Evolutionary conservation across 148 eudicot species (phyloP), one percentile per base, ranked within the genome.

Genomic region (Vaccinium darrowii): DNA sequence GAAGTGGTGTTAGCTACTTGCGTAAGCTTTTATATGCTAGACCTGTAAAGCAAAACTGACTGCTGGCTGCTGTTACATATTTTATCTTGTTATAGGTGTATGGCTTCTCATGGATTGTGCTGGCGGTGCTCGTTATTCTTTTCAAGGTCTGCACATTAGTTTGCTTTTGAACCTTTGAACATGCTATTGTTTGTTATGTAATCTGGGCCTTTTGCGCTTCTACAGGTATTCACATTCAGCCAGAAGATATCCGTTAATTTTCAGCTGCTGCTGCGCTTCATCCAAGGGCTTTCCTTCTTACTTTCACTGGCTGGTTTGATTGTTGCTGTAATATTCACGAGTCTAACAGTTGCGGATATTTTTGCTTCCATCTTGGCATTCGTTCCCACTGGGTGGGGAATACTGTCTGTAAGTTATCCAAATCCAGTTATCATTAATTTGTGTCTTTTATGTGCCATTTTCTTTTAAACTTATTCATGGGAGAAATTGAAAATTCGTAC

Each of bases 161-260:
- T 80, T 51, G 54, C 54, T 60, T 80, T n/a, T 25, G 49, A 52
- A 23, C 51, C 56, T 57, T 51, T 8, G 39, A 80, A 53, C 13
- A 53, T 54, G 69, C 60, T 76, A 16, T n/a, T 47, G 25, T 43
- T 76, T 71, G 23, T 77, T 21, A 30, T 78, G 54, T 77, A 78
- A 69, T 30, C 69, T 82, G 85, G n/a, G 21, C 51, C 12, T 58
- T 84, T 77, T 51, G 11, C 14, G 49, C 39, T 56, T 60, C 81
- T 86, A 49, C 94, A 97, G 99, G 95, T 95, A 39, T 97, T 97
- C 93, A 95, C 98, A 51, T 97, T 97, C 90, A 97, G 99, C 86
- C 98, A 97, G 93, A 97, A 97, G 88, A 92, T 93, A 81, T 95
- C 99, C 0, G 99, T 97, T 43, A 97, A 97, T 90, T 95, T 97